Evolutionary conservation across 73 alveolate species (phyloP), one percentile per base, ranked within the genome.

Genomic region (Symbiodinium pilosum): DNA sequence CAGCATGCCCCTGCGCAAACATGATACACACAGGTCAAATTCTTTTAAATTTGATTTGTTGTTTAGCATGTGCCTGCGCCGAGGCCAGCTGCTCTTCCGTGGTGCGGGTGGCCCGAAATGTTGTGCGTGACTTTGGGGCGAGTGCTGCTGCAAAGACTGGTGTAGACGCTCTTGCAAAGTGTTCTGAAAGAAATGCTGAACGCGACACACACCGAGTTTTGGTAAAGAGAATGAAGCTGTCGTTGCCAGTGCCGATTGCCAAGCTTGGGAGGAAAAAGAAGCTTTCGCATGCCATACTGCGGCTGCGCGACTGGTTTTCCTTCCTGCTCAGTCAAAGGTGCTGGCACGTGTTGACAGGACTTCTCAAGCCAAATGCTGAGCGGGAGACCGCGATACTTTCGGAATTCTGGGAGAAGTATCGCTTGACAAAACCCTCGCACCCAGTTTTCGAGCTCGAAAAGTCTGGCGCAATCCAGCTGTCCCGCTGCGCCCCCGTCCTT

Each of bases 61-160:
- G 30, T 64, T 24, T 24, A 38, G 39, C 24, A 28, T 32, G 81
- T 38, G 39, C 59, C 81, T 64, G 81, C 69, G 40, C 95, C 51
- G 44, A 89, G 95, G 95, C 95, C 34, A 39, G 87, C 16, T 89
- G 95, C 86, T 40, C 86, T 14, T 59, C 95, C 3, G 95, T 87
- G 2, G 75, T 89, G 26, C 87, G 51, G 36, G 69, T 77, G 5
- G 95, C 95, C 39, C 95, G 95, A 69, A 68, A 59, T 51, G 44
- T 89, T 16, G 95, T 89, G 41, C 87, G 34, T 6, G 95, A 89
- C 36, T 0, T 89, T 26, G 95, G 95, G 30, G 87, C 3, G 18
- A 21, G 16, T 40, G 87, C 87, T 56, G 42, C 42, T 41, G 8
- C 34, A 34, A 64, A 73, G 5, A 73, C 56, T 4, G 95, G 95